Conservation (phyloP, 1,284 basidiomycete species). For the Apiotrichum porosum region DNA sequence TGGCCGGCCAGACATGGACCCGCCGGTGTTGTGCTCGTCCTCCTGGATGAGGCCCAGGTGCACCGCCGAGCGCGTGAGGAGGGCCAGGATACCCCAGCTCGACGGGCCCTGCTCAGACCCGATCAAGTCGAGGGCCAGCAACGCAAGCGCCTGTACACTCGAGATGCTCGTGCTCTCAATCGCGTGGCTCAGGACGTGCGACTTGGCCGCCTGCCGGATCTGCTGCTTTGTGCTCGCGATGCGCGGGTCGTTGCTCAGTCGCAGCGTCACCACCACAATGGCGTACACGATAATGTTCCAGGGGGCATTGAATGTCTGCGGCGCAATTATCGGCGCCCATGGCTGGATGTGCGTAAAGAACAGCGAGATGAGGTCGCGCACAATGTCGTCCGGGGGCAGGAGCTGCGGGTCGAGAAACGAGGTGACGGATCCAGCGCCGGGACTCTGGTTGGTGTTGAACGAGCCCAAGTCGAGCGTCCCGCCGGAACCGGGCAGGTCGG, state of each 20-base stretch:
- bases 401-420: conserved; percentile 40
- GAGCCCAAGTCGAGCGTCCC: conserved; percentile 21
- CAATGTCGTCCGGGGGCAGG: conserved; percentile 46
- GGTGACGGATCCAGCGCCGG: conserved; percentile 21
- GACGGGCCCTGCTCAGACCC: conserved; percentile 46
- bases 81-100: conserved; percentile 46
- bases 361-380: conserved; percentile 39
- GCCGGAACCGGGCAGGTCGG: conserved; percentile 1
- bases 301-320: conserved; percentile 18
- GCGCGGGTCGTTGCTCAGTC: conserved; percentile 39
- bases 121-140: conserved; percentile 47
- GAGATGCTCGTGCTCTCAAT: conserved; percentile 45
- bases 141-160: conserved; percentile 44
- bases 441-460: conserved; percentile 26
- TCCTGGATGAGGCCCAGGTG: conserved; percentile 43
- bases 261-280: conserved; percentile 45
- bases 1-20: conserved; percentile 3
- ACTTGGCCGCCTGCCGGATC: conserved; percentile 40
- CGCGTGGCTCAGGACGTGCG: conserved; percentile 44
- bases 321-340: conserved; percentile 45
- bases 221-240: conserved; percentile 24
- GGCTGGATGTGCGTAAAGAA: conserved; percentile 45
- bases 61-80: conserved; percentile 45
- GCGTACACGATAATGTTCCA: conserved; percentile 47
- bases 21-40: conserved; percentile 21